Base-by-base conservation (phyloP, 352 stramenopile species). In the Pythium scleroteichum region DNA sequence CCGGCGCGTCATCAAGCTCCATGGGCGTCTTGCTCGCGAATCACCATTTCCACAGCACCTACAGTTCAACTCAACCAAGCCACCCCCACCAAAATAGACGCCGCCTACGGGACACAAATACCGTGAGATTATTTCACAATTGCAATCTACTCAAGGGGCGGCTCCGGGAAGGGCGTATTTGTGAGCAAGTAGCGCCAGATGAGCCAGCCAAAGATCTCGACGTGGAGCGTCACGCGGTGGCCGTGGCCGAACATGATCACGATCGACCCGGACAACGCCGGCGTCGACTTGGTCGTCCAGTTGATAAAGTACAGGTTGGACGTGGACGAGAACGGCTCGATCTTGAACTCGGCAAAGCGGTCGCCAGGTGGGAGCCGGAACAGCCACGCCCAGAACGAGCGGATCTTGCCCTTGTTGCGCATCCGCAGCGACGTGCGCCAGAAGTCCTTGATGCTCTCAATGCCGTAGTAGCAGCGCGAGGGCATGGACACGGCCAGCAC, bases 371-470 rank as follows among this genome's bases (percentile, higher is more conserved):
- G 79, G 35, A 93, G 52, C 0, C 84, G 84, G 57, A 93, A 93
- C 3, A 93, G 66, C 84, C 84, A 93, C 8, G 81, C 84, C 84
- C 84, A 93, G 66, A 93, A 93, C 44, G 81, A 91, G 16, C 84
- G 81, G 65, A 93, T 93, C 66, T 93, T 93, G 68, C 84, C 84
- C 66, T 93, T 93, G 71, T 93, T 93, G 63, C 84, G 81, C 84
- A 93, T 93, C 2, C 84, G 79, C 48, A 93, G 64, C 33, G 81
- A 91, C 24, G 84, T 93, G 38, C 81, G 79, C 84, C 84, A 93
- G 53, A 93, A 93, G 41, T 93, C 84, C 62, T 93, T 93, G 67
- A 93, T 93, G 62, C 81, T 91, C 57, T 93, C 84, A 41, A 93
- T 89, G 41, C 84, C 84, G 40, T 91, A 93, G 67, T 93, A 91